These are phyloP conservation scores for Penicillium lagena DNA, from an alignment of 495 filamentous ascomycete species.

Conservation along the genomic window DNA sequence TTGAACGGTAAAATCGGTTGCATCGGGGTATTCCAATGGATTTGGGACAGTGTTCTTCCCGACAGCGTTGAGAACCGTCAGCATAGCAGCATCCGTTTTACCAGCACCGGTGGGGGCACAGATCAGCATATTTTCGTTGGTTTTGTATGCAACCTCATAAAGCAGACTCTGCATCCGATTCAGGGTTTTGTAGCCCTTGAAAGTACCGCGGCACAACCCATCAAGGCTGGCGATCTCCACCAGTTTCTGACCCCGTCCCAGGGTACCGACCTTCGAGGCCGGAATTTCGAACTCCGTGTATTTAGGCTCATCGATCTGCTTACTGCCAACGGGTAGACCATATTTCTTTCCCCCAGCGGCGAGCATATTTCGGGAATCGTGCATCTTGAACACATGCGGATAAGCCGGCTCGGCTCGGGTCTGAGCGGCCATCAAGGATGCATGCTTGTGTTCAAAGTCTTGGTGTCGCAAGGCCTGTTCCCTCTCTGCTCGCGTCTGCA, in stretches of 20 bases:
- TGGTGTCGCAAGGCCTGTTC: constrained; percentile 65
- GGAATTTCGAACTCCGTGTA: constrained; percentile 89
- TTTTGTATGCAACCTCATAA: constrained; percentile 92
- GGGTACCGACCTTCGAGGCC: constrained; percentile 68
- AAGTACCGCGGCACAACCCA: constrained; percentile 82
- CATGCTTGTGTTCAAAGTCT: constrained; percentile 78
- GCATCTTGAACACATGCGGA: constrained; percentile 84
- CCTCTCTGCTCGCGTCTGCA: constrained; percentile 71
- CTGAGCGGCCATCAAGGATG: constrained; percentile 55
- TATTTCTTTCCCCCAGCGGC: constrained; percentile 72
- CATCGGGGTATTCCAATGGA: constrained; percentile 65
- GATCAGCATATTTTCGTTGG: constrained; percentile 96
- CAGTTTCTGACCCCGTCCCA: constrained; percentile 64
- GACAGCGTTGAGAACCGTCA: constrained; percentile 85
- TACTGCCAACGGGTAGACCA: constrained; percentile 60
- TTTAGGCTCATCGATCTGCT: constrained; percentile 54
- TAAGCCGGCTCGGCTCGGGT: constrained; percentile 62
- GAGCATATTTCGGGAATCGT: constrained; percentile 77
- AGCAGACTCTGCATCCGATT: constrained; percentile 98
- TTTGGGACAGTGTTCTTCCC: constrained; percentile 76
- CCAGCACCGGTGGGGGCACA: constrained; percentile 97
- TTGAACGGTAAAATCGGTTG: constrained; percentile 69
- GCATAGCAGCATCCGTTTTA: constrained; percentile 98
- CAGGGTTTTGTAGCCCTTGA: constrained; percentile 85
- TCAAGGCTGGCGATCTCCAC: constrained; percentile 78